Evolutionary conservation across 176 grass and related monocot genomes (phyloP).

Genomic region (Paspalum vaginatum): DNA sequence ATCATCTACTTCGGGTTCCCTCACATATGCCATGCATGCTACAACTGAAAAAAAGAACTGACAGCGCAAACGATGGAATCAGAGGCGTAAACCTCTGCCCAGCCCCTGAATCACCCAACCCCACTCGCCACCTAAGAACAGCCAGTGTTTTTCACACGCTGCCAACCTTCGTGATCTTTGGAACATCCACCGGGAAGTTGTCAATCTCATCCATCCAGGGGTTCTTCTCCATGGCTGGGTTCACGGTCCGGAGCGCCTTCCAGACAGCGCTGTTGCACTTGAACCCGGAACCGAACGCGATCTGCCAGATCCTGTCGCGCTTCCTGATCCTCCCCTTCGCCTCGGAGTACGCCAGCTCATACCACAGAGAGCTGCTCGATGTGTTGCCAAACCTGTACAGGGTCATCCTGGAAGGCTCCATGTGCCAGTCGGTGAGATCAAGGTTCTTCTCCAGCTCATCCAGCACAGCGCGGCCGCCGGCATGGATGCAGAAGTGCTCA

Average conservation of each 20-base stretch:
- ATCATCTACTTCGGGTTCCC: constrained; percentile 22
- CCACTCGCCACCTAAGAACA: constrained; percentile 12
- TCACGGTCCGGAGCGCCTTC: constrained; percentile 68
- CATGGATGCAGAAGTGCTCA: constrained; percentile 96
- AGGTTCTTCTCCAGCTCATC: constrained; percentile 95
- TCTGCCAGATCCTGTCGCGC: constrained; percentile 89
- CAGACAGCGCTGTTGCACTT: constrained; percentile 97
- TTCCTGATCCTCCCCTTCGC: constrained; percentile 80
- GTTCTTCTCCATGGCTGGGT: constrained; percentile 68
- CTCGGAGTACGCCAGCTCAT: constrained; percentile 85
- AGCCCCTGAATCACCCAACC: constrained; percentile 12
- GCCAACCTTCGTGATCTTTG: constrained; percentile 64
- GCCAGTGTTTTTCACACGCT: constrained; percentile 27
- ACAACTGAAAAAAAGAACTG: constrained; percentile 42
- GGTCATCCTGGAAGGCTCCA: constrained; percentile 95
- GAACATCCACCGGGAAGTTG: constrained; percentile 77
- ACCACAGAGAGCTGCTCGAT: constrained; percentile 95
- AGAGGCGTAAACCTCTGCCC: constrained; percentile 31
- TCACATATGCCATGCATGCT: constrained; percentile 28
- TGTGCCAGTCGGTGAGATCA: constrained; percentile 86
- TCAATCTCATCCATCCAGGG: constrained; percentile 95
- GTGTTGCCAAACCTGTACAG: constrained; percentile 94
- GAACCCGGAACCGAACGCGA: constrained; percentile 97
- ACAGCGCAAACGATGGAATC: constrained; percentile 15
- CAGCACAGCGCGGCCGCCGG: constrained; percentile 81